Conservation (phyloP, 1,284 basidiomycete species). For the Anthracocystis setariae region DNA sequence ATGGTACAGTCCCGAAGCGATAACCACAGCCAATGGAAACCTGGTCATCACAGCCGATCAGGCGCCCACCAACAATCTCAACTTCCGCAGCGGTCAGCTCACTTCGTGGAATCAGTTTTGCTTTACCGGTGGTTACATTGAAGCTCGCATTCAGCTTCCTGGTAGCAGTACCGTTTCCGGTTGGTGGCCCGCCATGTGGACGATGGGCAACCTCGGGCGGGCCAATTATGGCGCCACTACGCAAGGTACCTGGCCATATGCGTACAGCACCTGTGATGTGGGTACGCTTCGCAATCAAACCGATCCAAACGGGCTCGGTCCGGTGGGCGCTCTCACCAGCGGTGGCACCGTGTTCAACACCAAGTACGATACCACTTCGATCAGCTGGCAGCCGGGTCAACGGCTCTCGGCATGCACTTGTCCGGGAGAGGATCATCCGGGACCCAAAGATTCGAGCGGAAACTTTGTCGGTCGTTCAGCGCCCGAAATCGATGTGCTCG, state of each 20-base stretch:
- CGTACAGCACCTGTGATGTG: slow-evolving; percentile 65
- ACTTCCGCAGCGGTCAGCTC: slow-evolving; percentile 73
- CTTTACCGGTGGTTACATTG: slow-evolving; percentile 90
- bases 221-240: slow-evolving; percentile 66
- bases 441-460: slow-evolving; percentile 76
- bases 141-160: slow-evolving; percentile 80
- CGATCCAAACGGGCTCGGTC: slow-evolving; percentile 35
- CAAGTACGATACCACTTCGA: slow-evolving; percentile 48
- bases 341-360: slow-evolving; percentile 77
- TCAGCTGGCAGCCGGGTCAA: slow-evolving; percentile 78
- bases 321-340: slow-evolving; percentile 75
- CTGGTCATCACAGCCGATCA: slow-evolving; percentile 76
- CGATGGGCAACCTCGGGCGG: slow-evolving; percentile 79
- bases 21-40: slow-evolving; percentile 81
- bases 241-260: slow-evolving; percentile 79
- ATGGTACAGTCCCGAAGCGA: slow-evolving; percentile 79
- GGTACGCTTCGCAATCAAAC: slow-evolving; percentile 62
- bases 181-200: slow-evolving; percentile 79
- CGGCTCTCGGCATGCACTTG: slow-evolving; percentile 77
- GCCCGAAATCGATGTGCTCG: slow-evolving; percentile 78
- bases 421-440: slow-evolving; percentile 81
- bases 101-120: slow-evolving; percentile 87
- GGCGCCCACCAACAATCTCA: slow-evolving; percentile 73
- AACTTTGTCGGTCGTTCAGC: slow-evolving; percentile 77
- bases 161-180: slow-evolving; percentile 74